phyloP scores from a whole-genome alignment of 208 protist genomes.

The Leishmania guyanensis region DNA sequence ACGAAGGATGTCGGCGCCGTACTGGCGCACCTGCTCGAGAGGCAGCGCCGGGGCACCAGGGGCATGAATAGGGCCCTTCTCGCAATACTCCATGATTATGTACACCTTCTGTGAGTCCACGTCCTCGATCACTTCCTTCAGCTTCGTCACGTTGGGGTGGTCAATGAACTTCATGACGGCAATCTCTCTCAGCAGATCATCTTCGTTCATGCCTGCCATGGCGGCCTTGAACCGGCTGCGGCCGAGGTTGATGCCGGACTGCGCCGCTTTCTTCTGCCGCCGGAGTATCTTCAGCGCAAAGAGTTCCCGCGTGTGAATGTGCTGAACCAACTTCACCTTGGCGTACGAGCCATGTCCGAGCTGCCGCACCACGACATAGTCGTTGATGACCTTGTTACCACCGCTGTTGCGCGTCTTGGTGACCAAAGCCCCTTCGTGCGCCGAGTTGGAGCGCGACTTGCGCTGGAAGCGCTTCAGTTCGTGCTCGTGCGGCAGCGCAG shows the following conservation, averaged over 20 bases:
- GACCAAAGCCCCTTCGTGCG: constrained; percentile 45
- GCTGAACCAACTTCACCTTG: constrained; percentile 90
- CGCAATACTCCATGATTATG: constrained; percentile 95
- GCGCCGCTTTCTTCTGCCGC: constrained; percentile 23
- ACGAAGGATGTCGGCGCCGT: constrained; percentile 59
- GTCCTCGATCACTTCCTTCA: constrained; percentile 97
- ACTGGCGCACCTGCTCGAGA: constrained; percentile 49
- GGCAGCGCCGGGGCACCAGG: constrained; percentile 55
- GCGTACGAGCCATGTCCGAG: constrained; percentile 83
- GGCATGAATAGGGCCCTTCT: constrained; percentile 75
- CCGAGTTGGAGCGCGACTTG: constrained; percentile 33
- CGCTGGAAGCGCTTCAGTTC: constrained; percentile 61
- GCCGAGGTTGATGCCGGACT: constrained; percentile 16
- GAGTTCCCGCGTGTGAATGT: constrained; percentile 64
- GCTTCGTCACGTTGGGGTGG: constrained; percentile 94
- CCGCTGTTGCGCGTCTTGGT: constrained; percentile 65
- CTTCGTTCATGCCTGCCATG: constrained; percentile 33
- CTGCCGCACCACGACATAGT: constrained; percentile 83
- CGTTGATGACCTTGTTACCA: constrained; percentile 91
- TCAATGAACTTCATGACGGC: constrained; percentile 96
- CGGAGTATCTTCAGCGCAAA: constrained; percentile 87
- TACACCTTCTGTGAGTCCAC: constrained; percentile 87
- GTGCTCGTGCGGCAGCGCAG: constrained; percentile 46
- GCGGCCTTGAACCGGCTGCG: constrained; percentile 23
- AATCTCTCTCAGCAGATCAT: constrained; percentile 93